phyloP scores from a whole-genome alignment of 2,329 filamentous ascomycete species.

The Phialophora chinensis region DNA sequence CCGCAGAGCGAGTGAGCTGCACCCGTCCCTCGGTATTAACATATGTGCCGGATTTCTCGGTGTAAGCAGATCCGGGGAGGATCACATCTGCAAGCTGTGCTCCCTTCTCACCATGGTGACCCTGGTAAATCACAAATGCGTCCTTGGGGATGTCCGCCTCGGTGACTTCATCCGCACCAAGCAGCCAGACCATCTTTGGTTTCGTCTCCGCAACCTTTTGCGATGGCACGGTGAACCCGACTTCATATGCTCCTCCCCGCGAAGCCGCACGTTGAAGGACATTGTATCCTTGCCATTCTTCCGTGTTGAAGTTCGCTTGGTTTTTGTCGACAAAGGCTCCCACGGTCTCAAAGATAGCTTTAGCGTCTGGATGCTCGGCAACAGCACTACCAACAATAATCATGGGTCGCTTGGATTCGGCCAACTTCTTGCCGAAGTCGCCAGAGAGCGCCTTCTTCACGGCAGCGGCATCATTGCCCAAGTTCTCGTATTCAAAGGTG shows the following conservation, averaged over 20 bases:
- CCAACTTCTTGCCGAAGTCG: slow-evolving; percentile 89
- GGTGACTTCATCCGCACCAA: slow-evolving; percentile 90
- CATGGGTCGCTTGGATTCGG: slow-evolving; percentile 88
- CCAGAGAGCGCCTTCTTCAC: slow-evolving; percentile 86
- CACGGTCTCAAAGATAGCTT: slow-evolving; percentile 89
- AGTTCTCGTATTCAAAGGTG: slow-evolving; percentile 93
- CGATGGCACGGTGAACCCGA: slow-evolving; percentile 90
- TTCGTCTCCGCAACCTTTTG: slow-evolving; percentile 79
- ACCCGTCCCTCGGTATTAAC: slow-evolving; percentile 97
- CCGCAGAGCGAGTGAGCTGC: slow-evolving; percentile 90
- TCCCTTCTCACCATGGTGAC: slow-evolving; percentile 93
- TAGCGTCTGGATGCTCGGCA: slow-evolving; percentile 87
- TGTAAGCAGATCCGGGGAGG: slow-evolving; percentile 93
- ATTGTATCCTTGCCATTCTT: slow-evolving; percentile 97
- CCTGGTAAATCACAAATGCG: slow-evolving; percentile 96
- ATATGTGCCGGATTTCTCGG: slow-evolving; percentile 94
- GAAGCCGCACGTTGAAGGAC: slow-evolving; percentile 93
- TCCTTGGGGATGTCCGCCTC: slow-evolving; percentile 89
- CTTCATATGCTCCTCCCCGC: slow-evolving; percentile 89
- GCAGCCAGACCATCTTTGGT: slow-evolving; percentile 95
- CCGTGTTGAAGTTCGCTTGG: slow-evolving; percentile 81
- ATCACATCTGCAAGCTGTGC: slow-evolving; percentile 93
- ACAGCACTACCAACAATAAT: slow-evolving; percentile 93
- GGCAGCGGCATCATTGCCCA: slow-evolving; percentile 77
- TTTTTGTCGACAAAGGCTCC: slow-evolving; percentile 94